These are phyloP conservation scores for Hericium rajendrae DNA, from an alignment of 768 basidiomycete species.

Conservation along the genomic window DNA sequence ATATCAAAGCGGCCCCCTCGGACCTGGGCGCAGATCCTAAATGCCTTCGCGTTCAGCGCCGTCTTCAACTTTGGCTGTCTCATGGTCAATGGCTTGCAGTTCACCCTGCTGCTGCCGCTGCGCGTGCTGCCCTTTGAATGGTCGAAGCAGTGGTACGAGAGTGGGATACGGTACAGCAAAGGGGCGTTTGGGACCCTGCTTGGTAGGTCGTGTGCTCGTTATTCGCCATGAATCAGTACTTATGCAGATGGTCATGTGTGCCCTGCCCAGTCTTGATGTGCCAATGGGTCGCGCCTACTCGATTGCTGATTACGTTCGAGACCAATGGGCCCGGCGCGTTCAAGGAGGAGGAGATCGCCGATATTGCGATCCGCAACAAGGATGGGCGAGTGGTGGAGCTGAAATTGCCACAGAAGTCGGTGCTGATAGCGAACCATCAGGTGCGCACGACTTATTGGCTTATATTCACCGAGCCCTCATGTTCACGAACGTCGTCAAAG, in stretches of 20 bases:
- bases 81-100: conserved; percentile 64
- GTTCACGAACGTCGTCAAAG: conserved; percentile 24
- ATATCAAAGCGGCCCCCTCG: conserved; percentile 43
- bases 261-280: conserved; percentile 55
- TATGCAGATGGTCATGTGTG: background rate
- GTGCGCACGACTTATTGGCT: conserved; percentile 26
- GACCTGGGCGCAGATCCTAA: conserved; percentile 42
- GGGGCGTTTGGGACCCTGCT: conserved; percentile 70
- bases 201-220: conserved; percentile 33
- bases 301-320: conserved; percentile 64
- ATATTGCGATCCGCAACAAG: conserved; percentile 44
- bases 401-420: conserved; percentile 67
- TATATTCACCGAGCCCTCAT: background rate
- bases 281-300: conserved; percentile 76
- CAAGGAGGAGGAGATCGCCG: conserved; percentile 46
- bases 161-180: conserved; percentile 73
- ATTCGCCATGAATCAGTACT: background rate
- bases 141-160: conserved; percentile 48
- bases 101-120: conserved; percentile 61
- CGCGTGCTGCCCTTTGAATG: conserved; percentile 50
- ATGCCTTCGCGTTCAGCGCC: conserved; percentile 42
- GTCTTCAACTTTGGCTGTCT: conserved; percentile 58
- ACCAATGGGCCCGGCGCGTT: conserved; percentile 56
- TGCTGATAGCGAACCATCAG: conserved; percentile 91
- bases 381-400: conserved; percentile 50